These are phyloP conservation scores for Exserohilum turcica DNA, from an alignment of 2,329 filamentous ascomycete genomes.

Conservation along the genomic window DNA sequence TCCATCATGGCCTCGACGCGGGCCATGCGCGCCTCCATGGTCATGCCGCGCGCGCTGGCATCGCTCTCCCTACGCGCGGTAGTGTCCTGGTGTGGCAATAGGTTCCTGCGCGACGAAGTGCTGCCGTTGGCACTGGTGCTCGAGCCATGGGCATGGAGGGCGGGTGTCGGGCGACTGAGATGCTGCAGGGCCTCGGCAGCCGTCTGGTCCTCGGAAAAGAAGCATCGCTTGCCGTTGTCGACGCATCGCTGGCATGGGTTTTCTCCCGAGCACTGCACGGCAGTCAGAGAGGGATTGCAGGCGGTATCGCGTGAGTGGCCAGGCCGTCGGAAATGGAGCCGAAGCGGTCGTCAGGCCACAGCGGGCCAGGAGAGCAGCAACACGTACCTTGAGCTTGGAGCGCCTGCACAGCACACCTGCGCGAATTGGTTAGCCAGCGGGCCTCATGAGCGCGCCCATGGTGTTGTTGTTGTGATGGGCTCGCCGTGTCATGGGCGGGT, in stretches of 20 bases:
- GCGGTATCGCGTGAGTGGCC: neutral
- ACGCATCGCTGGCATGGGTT: slow-evolving; percentile 44
- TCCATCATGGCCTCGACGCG: slow-evolving; percentile 46
- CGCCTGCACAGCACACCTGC: slow-evolving; percentile 42
- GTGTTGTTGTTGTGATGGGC: slow-evolving; percentile 1
- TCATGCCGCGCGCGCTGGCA: slow-evolving; percentile 30
- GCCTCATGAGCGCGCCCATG: neutral
- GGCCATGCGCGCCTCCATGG: slow-evolving; percentile 44
- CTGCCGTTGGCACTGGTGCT: slow-evolving; percentile 19
- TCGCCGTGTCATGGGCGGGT: slow-evolving; percentile 4
- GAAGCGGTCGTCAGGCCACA: neutral
- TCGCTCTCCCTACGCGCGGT: slow-evolving; percentile 34
- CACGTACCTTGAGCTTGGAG: slow-evolving; percentile 44
- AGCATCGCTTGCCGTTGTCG: slow-evolving; percentile 44
- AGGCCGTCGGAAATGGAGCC: neutral
- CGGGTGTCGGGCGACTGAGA: slow-evolving; percentile 41
- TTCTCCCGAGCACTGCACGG: slow-evolving; percentile 40
- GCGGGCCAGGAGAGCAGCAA: neutral
- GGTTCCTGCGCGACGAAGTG: slow-evolving; percentile 20
- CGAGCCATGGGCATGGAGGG: slow-evolving; percentile 16
- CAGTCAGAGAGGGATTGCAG: neutral
- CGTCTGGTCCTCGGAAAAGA: slow-evolving; percentile 47
- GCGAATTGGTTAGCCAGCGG: slow-evolving; percentile 17
- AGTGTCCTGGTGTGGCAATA: slow-evolving; percentile 27
- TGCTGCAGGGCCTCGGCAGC: slow-evolving; percentile 46